phyloP scores from a whole-genome alignment of 2,329 filamentous ascomycete genomes.

The Mariannaea sp. region DNA sequence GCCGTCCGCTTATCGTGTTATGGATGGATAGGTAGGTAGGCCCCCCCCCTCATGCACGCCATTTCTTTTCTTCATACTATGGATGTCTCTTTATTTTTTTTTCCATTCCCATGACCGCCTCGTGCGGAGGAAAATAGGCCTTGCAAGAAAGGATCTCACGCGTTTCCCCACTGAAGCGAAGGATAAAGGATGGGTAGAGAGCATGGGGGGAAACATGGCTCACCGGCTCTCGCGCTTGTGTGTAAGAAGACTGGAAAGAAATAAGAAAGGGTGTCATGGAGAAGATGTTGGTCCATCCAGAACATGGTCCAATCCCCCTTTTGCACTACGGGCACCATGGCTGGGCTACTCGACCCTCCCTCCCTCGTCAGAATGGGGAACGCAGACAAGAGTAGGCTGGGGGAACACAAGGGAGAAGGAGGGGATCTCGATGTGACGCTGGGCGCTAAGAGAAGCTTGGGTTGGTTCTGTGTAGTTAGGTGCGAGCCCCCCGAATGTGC shows the following conservation, averaged over 20 bases:
- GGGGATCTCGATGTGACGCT: conserved; percentile 14
- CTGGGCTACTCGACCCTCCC: too few relatives aligned
- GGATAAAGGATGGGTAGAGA: conserved; percentile 3
- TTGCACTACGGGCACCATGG: too few relatives aligned
- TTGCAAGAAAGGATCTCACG: conserved; percentile 30
- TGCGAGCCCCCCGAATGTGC: too few relatives aligned
- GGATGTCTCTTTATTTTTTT: background rate
- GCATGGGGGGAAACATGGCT: background rate
- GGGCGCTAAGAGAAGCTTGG: conserved; percentile 1
- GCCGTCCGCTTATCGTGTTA: too few relatives aligned
- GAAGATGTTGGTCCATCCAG: background rate
- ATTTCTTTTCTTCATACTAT: too few relatives aligned
- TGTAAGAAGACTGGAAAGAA: too few relatives aligned
- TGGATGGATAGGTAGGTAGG: too few relatives aligned
- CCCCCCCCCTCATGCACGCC: too few relatives aligned
- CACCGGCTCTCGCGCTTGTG: background rate
- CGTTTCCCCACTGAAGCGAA: conserved; percentile 35
- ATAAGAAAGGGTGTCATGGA: conserved; percentile 3
- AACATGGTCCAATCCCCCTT: conserved; percentile 10
- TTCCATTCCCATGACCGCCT: conserved; percentile 7
- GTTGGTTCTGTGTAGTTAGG: too few relatives aligned
- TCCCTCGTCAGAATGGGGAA: too few relatives aligned
- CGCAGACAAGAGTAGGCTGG: too few relatives aligned
- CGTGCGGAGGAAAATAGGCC: conserved; percentile 7
- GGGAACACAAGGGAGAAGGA: too few relatives aligned